Percentiles rank a stretch among this genome's conserved stretches.
Evolutionary conservation across 2,329 filamentous ascomycete genomes (phyloP).

Genomic region (Hymenoscyphus albidus): DNA sequence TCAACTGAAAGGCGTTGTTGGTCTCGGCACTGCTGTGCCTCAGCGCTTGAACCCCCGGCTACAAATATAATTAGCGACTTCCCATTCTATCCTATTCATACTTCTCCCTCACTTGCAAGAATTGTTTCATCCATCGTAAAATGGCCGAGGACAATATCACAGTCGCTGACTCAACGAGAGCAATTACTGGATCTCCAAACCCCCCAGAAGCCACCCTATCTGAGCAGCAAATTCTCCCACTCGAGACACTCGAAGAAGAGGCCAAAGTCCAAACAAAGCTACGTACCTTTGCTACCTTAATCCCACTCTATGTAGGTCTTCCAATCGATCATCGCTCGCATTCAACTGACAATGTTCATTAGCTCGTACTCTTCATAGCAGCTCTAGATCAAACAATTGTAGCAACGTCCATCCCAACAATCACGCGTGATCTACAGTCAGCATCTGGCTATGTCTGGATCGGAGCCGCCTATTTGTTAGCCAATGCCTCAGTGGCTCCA

Average conservation of each 20-base stretch:
- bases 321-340: background rate
- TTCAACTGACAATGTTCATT: background rate
- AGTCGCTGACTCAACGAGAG: background rate
- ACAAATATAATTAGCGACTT: background rate
- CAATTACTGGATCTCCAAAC: background rate
- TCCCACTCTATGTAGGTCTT: background rate
- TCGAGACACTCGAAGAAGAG: background rate
- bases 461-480: conserved; percentile 42
- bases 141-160: background rate
- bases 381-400: conserved; percentile 32
- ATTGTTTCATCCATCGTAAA: background rate
- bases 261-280: background rate
- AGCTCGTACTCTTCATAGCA: conserved; percentile 7
- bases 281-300: background rate
- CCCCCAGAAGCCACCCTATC: background rate
- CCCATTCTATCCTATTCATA: background rate
- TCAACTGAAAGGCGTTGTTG: background rate
- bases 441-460: conserved; percentile 50
- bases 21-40: background rate
- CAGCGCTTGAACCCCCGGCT: background rate
- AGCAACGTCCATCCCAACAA: conserved; percentile 39
- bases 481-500: conserved; percentile 44
- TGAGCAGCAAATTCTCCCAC: background rate
- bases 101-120: background rate
- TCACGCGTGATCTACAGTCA: conserved; percentile 40